phyloP scores from a whole-genome alignment of 139 green algal species.

The Diplosphaera chodatii region DNA sequence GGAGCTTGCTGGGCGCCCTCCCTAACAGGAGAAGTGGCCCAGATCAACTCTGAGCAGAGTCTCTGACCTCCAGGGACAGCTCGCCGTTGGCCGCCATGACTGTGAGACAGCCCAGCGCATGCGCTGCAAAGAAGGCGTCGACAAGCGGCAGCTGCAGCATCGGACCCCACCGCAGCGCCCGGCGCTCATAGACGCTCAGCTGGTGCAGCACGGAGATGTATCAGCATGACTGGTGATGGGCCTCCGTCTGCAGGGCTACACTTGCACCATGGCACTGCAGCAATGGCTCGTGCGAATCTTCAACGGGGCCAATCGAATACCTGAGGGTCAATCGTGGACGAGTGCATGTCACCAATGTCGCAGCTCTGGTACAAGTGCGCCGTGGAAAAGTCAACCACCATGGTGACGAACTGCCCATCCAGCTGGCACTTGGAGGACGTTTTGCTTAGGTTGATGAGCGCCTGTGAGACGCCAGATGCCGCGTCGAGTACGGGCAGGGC shows the following conservation, averaged over 20 bases:
- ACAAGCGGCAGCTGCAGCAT: background rate
- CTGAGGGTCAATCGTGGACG: background rate
- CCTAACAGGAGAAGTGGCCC: too few species aligned
- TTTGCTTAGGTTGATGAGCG: background rate
- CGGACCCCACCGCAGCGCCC: background rate
- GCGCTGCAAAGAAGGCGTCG: background rate
- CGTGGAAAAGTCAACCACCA: background rate
- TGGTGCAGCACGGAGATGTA: too few species aligned
- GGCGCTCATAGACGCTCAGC: background rate
- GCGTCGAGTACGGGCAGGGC: too few species aligned
- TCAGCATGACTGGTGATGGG: too few species aligned
- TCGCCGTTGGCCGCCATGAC: background rate
- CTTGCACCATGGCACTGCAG: too few species aligned
- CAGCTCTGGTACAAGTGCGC: background rate
- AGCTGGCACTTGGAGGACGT: background rate
- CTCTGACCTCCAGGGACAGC: background rate
- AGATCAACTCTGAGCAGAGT: too few species aligned
- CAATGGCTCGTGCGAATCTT: too few species aligned
- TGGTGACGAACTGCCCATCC: background rate
- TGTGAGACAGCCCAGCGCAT: background rate
- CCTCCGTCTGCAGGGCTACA: too few species aligned
- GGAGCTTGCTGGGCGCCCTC: too few species aligned
- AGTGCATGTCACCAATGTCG: background rate
- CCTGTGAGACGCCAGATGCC: background rate
- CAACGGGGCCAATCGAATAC: too few species aligned